Percentiles rank a stretch among this genome's conserved stretches.
Conservation (phyloP, 495 filamentous ascomycete species). For the Hypoxylon lienhwacheense region DNA sequence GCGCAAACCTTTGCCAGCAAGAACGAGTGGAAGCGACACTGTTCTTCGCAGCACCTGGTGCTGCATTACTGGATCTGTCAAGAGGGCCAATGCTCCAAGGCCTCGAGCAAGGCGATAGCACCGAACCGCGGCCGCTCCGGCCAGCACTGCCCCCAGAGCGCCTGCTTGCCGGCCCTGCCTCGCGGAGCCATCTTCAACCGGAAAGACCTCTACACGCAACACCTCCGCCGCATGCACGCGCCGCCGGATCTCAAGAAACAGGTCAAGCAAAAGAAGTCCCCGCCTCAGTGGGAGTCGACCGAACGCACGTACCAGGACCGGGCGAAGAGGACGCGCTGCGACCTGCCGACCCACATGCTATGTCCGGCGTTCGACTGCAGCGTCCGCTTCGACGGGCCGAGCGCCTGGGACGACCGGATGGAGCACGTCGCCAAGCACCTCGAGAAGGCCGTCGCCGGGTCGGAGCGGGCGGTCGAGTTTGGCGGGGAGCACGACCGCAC, state of each 20-base stretch:
- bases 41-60: constrained; percentile 77
- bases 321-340: constrained; percentile 63
- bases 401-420: constrained; percentile 81
- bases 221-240: constrained; percentile 82
- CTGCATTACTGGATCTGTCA: constrained; percentile 81
- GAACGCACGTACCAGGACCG: constrained; percentile 56
- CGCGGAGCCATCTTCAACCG: constrained; percentile 78
- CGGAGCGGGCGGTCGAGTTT: constrained; percentile 41
- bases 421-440: constrained; percentile 89
- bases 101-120: constrained; percentile 29
- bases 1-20: constrained; percentile 31
- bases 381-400: constrained; percentile 59
- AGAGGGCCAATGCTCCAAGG: constrained; percentile 60
- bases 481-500: constrained; percentile 43
- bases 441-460: constrained; percentile 54
- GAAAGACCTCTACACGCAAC: constrained; percentile 90
- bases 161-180: constrained; percentile 21
- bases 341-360: constrained; percentile 59
- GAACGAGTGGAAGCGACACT: constrained; percentile 79
- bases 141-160: constrained; percentile 39
- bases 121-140: constrained; percentile 40
- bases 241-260: constrained; percentile 49
- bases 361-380: constrained; percentile 67
- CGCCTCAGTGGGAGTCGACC: constrained; percentile 45
- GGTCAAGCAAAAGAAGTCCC: constrained; percentile 41